Evolutionary conservation across 129 eudicot species (phyloP).

Genomic region (Lactuca saligna): DNA sequence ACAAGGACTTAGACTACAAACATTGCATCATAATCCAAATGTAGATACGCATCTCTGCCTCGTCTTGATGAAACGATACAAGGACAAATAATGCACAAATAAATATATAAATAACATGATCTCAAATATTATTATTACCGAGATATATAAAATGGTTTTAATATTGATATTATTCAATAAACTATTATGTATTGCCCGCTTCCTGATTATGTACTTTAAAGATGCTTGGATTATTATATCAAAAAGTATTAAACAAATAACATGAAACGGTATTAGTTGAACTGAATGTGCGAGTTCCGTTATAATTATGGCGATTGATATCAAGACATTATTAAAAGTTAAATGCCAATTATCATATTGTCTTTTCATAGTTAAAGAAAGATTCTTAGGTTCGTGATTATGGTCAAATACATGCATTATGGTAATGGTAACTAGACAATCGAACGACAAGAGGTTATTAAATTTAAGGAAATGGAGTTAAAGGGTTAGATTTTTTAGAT

Average conservation of each 20-base stretch:
- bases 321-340: slow-evolving; percentile 1
- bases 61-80: slow-evolving; percentile 23
- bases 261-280: slow-evolving; percentile 14
- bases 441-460: slow-evolving; percentile 10
- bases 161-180: slow-evolving; percentile 1
- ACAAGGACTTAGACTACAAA: slow-evolving; percentile 27
- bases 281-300: slow-evolving; percentile 23
- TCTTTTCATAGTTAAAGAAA: background rate
- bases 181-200: background rate
- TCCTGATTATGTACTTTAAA: slow-evolving; percentile 13
- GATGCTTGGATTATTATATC: slow-evolving; percentile 15
- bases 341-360: slow-evolving; percentile 18
- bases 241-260: slow-evolving; percentile 3
- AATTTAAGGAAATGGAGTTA: no score
- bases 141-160: slow-evolving; percentile 26
- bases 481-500: no score
- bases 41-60: slow-evolving; percentile 39
- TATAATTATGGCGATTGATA: slow-evolving; percentile 3
- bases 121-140: slow-evolving; percentile 15
- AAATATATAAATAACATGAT: slow-evolving; percentile 4
- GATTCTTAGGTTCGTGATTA: slow-evolving; percentile 20
- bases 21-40: slow-evolving; percentile 40
- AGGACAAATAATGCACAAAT: slow-evolving; percentile 32
- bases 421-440: slow-evolving; percentile 12
- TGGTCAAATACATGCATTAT: slow-evolving; percentile 30